Conservation (phyloP, 1,284 basidiomycete genomes). For the Phellopilus nigrolimitatus region DNA sequence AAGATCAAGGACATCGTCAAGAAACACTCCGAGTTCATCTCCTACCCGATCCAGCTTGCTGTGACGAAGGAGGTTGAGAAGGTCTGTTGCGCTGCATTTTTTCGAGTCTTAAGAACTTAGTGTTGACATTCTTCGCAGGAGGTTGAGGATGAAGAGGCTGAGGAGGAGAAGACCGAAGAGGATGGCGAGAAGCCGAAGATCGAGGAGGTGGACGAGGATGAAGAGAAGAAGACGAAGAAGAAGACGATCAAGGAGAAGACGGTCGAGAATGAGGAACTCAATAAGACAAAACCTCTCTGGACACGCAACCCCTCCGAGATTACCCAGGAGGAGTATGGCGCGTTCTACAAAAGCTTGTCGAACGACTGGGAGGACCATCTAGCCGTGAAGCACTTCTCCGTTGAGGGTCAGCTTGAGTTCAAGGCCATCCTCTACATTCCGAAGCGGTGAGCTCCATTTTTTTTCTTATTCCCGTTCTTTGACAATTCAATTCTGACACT, state of each 20-base stretch:
- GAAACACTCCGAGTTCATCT: conserved; percentile 99
- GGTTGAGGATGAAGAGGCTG: conserved; percentile 78
- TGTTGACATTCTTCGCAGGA: conserved; percentile 50
- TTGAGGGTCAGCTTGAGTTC: conserved; percentile 99
- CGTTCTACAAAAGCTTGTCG: conserved; percentile 99
- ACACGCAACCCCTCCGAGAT: conserved; percentile 97
- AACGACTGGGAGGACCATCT: conserved; percentile 99
- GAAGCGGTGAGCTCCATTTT: conserved; percentile 73
- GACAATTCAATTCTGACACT: conserved; percentile 23
- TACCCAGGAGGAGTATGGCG: conserved; percentile 85
- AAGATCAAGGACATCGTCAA: conserved; percentile 99
- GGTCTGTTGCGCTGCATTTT: conserved; percentile 55
- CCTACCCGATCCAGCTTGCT: conserved; percentile 98
- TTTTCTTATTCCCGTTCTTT: conserved; percentile 6
- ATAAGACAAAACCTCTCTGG: conserved; percentile 99
- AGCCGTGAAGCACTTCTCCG: conserved; percentile 99
- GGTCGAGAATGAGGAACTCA: conserved; percentile 94
- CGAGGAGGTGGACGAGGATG: conserved; percentile 76
- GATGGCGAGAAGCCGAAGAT: conserved; percentile 68
- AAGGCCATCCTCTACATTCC: conserved; percentile 98
- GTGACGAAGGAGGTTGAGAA: conserved; percentile 99
- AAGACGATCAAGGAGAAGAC: conserved; percentile 95
- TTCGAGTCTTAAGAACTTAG: not conserved
- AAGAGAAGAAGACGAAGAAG: conserved; percentile 91
- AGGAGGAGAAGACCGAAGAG: conserved; percentile 72